Conservation (phyloP, 768 basidiomycete genomes). For the Neoboletus brunneissimus region DNA sequence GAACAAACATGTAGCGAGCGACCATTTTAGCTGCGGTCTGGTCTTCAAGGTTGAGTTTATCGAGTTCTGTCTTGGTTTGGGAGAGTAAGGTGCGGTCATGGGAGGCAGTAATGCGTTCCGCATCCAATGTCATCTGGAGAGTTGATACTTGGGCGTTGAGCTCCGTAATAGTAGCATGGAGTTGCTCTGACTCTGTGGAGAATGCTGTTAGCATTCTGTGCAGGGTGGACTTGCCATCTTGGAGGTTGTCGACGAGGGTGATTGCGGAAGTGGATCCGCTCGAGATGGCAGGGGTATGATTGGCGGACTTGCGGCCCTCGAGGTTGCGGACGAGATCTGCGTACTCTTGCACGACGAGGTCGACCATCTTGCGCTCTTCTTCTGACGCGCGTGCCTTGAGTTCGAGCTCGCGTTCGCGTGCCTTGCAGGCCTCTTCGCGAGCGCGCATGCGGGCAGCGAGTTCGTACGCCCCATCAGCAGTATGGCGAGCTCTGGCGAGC, state of each 20-base stretch:
- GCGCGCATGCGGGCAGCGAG: conserved; percentile 52
- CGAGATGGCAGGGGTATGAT: background rate
- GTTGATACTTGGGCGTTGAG: conserved; percentile 45
- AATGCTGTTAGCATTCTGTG: conserved; percentile 50
- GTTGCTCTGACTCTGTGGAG: conserved; percentile 43
- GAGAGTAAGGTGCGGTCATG: conserved; percentile 47
- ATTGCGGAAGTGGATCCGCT: conserved; percentile 18
- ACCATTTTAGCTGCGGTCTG: conserved; percentile 81
- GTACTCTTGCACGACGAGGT: conserved; percentile 67
- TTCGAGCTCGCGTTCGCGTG: conserved; percentile 49
- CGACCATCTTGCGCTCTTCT: conserved; percentile 59
- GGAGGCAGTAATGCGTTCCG: conserved; percentile 43
- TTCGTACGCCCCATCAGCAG: conserved; percentile 52
- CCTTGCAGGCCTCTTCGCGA: conserved; percentile 51
- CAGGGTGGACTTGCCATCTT: conserved; percentile 48
- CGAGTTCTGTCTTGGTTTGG: conserved; percentile 47
- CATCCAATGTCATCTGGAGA: conserved; percentile 42
- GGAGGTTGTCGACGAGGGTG: conserved; percentile 37
- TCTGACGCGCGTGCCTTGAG: conserved; percentile 45
- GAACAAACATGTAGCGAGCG: conserved; percentile 74
- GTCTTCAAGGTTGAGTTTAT: conserved; percentile 60
- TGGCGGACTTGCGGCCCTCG: conserved; percentile 43
- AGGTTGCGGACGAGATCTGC: conserved; percentile 69
- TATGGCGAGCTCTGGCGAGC: conserved; percentile 39
- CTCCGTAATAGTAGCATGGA: conserved; percentile 42